A percentile compares a stretch with the other conserved stretches of the same genome.
Evolutionary conservation across 2,329 filamentous ascomycete species (phyloP).

Genomic region (Phyllosticta ampelicida): DNA sequence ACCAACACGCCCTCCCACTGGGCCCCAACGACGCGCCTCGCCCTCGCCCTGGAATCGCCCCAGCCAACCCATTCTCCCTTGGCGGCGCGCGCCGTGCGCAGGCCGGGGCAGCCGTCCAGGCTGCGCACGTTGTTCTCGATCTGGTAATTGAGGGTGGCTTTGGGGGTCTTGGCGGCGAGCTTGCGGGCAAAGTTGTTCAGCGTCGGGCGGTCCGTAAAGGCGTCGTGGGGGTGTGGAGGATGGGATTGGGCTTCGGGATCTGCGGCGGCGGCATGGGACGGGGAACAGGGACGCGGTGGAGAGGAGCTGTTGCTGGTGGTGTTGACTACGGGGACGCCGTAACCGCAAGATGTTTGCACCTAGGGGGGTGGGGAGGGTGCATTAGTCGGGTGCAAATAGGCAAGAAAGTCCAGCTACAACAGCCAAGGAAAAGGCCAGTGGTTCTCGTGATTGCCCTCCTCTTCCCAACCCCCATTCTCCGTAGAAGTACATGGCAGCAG

Average conservation of each 20-base stretch:
- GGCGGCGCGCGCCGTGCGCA: constrained; percentile 43
- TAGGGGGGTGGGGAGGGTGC: constrained; percentile 11
- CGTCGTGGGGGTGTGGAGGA: neutral
- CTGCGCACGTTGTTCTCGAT: constrained; percentile 43
- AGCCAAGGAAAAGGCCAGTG: neutral
- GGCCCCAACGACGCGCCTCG: neutral
- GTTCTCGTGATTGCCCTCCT: neutral
- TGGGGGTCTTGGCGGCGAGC: constrained; percentile 37
- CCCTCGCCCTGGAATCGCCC: constrained; percentile 22
- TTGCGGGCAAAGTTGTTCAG: constrained; percentile 43
- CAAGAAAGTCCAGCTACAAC: neutral
- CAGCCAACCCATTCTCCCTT: constrained; percentile 35
- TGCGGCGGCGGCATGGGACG: constrained; percentile 3
- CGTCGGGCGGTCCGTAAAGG: constrained; percentile 40
- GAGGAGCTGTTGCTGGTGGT: neutral
- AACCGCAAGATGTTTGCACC: constrained; percentile 57
- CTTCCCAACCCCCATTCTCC: too few relatives aligned
- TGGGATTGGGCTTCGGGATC: constrained; percentile 13
- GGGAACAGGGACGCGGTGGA: neutral
- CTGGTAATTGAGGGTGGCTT: constrained; percentile 43
- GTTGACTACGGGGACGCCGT: constrained; percentile 47
- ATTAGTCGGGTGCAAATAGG: neutral
- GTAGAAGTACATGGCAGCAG: neutral
- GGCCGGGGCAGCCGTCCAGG: constrained; percentile 49
- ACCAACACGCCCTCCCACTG: constrained; percentile 18